These are phyloP conservation scores for Alternaria panax DNA, from an alignment of 2,329 filamentous ascomycete species.

Conservation along the genomic window DNA sequence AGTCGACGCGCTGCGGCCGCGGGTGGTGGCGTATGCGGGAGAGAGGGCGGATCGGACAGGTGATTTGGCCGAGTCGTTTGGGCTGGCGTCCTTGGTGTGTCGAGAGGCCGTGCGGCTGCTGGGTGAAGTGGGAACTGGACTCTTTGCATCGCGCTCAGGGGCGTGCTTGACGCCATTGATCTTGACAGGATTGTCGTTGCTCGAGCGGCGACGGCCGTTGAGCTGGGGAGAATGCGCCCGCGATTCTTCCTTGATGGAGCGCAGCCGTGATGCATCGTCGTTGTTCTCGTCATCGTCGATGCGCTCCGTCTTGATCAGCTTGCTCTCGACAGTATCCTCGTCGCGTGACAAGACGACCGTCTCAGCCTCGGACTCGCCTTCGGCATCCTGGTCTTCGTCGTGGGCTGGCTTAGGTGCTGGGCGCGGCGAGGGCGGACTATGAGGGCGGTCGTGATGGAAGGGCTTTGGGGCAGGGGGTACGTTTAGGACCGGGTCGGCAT, in stretches of 20 bases:
- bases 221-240: conserved; percentile 32
- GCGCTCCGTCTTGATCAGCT: conserved; percentile 52
- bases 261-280: conserved; percentile 31
- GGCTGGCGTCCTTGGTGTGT: conserved; percentile 47
- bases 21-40: conserved; percentile 34
- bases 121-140: conserved; percentile 45
- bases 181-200: conserved; percentile 33
- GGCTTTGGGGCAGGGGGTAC: conserved; percentile 29
- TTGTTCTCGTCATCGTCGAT: conserved; percentile 39
- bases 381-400: conserved; percentile 42
- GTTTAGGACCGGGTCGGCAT: conserved; percentile 46
- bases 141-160: conserved; percentile 43
- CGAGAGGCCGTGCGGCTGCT: conserved; percentile 45
- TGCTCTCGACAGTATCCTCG: conserved; percentile 50
- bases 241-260: conserved; percentile 40
- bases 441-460: conserved; percentile 18
- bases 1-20: conserved; percentile 49
- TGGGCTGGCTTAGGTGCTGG: conserved; percentile 35
- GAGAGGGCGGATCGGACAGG: conserved; percentile 36
- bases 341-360: conserved; percentile 56
- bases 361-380: conserved; percentile 59
- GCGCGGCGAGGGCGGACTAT: conserved; percentile 25
- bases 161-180: conserved; percentile 41
- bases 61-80: conserved; percentile 38
- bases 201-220: conserved; percentile 37